Base-by-base conservation (phyloP, 2,329 filamentous ascomycete genomes). In the Verticillium nonalfalfae region DNA sequence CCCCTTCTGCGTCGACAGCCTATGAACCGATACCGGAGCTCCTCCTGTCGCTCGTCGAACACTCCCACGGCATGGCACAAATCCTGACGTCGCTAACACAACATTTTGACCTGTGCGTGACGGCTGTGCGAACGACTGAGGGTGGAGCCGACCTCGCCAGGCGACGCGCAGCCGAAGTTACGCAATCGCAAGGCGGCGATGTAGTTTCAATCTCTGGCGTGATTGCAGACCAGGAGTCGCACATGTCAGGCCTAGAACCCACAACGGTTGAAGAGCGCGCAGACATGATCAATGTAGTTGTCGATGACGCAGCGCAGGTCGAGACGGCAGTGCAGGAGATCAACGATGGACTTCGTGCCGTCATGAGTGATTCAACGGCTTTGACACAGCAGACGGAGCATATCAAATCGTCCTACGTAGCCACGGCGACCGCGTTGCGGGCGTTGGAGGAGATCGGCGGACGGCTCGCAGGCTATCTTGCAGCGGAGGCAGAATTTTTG, bases 31-130 rank as follows among this genome's bases (percentile, higher is more conserved):
- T 87, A 55, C 76, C 82, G 2, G 75, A 80, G 4, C 78, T 86
- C 52, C 77, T 91, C n/a, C 77, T 81, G 35, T 79, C 80, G 2
- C 81, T 96, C 39, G 87, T 93, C 65, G 81, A 81, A 14, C 87
- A 94, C 67, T 93, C 93, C 0, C 87, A 90, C 64, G 86, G 88
- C 68, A 94, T 96, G 87, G 94, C 93, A 5, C 82, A 88, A 61
- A 82, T 92, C 5, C 84, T 98, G 1, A 85, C 91, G 61, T 92
- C 90, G 1, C 79, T 98, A 4, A 93, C 92, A 7, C 85, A 84
- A 33, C 94, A 98, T 75, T 97, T 97, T 72, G 94, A 98, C 73
- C 85, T 96, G 66, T 97, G 94, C 73, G 91, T 96, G 14, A 94
- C 89, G 1, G 94, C 94, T 1, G 89, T 97, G 54, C 90, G 93